Percentiles rank a stretch among this genome's conserved stretches.
phyloP scores from a whole-genome alignment of 192 early-diverging fungal genomes.

The Pecoramyces ruminantium region DNA sequence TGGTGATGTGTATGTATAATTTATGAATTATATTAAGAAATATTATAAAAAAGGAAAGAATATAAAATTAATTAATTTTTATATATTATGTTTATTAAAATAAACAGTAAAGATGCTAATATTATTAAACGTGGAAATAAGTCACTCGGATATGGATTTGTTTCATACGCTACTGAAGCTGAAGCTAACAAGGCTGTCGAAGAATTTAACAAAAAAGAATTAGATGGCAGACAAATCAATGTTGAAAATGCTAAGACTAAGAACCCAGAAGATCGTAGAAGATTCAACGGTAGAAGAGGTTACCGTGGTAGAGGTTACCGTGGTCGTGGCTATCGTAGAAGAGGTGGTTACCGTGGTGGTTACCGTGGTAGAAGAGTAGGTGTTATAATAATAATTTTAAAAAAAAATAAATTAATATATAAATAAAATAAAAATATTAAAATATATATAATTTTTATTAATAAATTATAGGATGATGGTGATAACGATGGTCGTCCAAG shows the following conservation, averaged over 20 bases:
- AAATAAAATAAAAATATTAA: too few relatives aligned
- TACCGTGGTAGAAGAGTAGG: background rate
- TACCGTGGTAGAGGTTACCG: conserved; percentile 21
- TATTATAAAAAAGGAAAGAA: conserved; percentile 1
- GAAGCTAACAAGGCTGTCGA: conserved; percentile 53
- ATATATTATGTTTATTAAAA: too few relatives aligned
- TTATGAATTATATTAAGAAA: background rate
- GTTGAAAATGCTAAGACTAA: conserved; percentile 71
- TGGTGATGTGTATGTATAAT: conserved; percentile 54
- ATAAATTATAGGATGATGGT: conserved; percentile 10
- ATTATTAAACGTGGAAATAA: conserved; percentile 66
- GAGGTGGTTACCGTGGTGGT: conserved; percentile 6
- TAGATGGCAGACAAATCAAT: conserved; percentile 62
- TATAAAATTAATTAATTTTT: too few relatives aligned
- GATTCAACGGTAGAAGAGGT: conserved; percentile 1
- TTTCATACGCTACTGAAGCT: conserved; percentile 56
- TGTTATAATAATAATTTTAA: too few relatives aligned
- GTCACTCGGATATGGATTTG: conserved; percentile 89
- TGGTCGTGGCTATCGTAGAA: conserved; percentile 13
- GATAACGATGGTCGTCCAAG: background rate
- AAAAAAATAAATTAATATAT: too few relatives aligned
- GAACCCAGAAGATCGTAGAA: conserved; percentile 1
- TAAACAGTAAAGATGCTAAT: conserved; percentile 44
- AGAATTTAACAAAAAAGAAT: conserved; percentile 37
- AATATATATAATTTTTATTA: too few relatives aligned